Conservation (phyloP, 176 grass and related monocot genomes). For the Oryza meyeriana region DNA sequence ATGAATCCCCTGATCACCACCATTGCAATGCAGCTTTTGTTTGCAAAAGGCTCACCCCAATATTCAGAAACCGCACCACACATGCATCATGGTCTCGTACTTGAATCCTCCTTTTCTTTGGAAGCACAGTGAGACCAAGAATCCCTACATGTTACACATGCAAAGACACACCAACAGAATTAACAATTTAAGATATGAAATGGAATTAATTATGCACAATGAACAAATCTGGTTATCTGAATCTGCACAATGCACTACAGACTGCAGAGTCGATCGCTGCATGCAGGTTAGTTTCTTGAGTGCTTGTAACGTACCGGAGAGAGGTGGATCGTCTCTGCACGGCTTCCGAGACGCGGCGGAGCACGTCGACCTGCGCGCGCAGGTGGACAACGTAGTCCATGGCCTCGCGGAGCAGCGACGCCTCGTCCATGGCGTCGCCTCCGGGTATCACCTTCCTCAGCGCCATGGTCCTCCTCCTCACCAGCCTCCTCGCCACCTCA, state of each 20-base stretch:
- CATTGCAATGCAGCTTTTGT: background rate
- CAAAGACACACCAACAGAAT: background rate
- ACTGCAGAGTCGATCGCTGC: too few species aligned
- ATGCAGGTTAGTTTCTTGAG: too few species aligned
- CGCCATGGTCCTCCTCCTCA: conserved; percentile 49
- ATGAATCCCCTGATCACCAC: background rate
- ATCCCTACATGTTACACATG: background rate
- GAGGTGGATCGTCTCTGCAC: conserved; percentile 15
- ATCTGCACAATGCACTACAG: too few species aligned
- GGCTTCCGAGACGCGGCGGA: conserved; percentile 45
- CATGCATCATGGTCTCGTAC: background rate
- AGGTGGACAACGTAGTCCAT: conserved; percentile 68
- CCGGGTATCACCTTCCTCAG: conserved; percentile 68
- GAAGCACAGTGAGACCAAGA: background rate
- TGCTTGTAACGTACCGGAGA: background rate
- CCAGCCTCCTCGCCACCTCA: conserved; percentile 33
- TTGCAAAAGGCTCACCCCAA: background rate
- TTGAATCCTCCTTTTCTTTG: background rate
- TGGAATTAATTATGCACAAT: background rate
- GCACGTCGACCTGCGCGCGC: conserved; percentile 60
- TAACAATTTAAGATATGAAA: background rate
- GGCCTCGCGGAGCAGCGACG: conserved; percentile 52
- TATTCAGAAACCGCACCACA: background rate
- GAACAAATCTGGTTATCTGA: too few species aligned
- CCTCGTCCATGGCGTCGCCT: conserved; percentile 36